Conservation (phyloP, 2,329 filamentous ascomycete genomes). For the Nemania bipapillata region DNA sequence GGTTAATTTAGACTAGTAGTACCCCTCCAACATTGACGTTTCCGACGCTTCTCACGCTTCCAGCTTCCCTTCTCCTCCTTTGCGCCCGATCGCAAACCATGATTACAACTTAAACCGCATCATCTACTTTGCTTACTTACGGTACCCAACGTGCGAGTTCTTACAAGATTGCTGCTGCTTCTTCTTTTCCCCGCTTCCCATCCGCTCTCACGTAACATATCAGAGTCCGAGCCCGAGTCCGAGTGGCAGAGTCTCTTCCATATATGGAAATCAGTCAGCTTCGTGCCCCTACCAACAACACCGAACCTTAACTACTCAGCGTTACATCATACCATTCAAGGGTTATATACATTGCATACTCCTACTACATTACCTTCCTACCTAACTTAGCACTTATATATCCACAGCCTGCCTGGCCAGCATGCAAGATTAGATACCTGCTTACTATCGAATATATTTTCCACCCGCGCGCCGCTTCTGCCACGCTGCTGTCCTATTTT, state of each 20-base stretch:
- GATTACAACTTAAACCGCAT: not conserved
- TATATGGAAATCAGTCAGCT: not conserved
- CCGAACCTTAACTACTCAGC: slow-evolving; percentile 1
- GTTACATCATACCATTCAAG: slow-evolving; percentile 29
- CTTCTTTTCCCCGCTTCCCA: not conserved
- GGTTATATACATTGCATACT: slow-evolving; percentile 19
- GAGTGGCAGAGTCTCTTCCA: not conserved
- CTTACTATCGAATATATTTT: slow-evolving; percentile 31
- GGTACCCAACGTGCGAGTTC: not conserved
- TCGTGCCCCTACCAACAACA: slow-evolving; percentile 24
- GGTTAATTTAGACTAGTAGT: not conserved
- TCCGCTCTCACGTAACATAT: not conserved
- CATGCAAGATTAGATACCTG: slow-evolving; percentile 18
- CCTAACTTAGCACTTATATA: slow-evolving; percentile 17
- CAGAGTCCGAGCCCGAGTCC: too few species aligned
- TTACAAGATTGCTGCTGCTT: not conserved
- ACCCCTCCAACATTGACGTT: slow-evolving; percentile 27
- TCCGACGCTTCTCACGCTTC: slow-evolving; percentile 1
- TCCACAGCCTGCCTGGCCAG: slow-evolving; percentile 34
- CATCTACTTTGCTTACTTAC: slow-evolving; percentile 6
- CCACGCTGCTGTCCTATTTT: slow-evolving; percentile 25
- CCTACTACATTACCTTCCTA: not conserved
- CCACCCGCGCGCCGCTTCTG: slow-evolving; percentile 28
- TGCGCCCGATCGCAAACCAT: slow-evolving; percentile 20
- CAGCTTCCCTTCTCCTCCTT: slow-evolving; percentile 6